A percentile compares a stretch with the other conserved stretches of the same genome.
These are phyloP conservation scores for Zygosaccharomyces sapae DNA, from an alignment of 1,139 yeast species.

Conservation along the genomic window DNA sequence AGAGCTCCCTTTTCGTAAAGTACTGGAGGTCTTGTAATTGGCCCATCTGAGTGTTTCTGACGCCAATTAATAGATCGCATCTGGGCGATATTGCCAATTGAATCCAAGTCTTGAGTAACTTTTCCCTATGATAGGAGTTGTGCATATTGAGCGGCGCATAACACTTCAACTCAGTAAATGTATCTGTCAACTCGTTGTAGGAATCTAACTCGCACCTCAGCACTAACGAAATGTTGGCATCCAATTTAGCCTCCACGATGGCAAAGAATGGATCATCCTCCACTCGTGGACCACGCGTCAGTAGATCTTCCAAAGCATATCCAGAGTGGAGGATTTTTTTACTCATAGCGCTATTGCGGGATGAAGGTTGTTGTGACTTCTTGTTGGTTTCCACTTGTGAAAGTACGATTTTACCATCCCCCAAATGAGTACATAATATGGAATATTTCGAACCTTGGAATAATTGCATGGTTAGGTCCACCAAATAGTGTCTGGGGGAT, in stretches of 20 bases:
- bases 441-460: conserved; percentile 20
- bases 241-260: conserved; percentile 25
- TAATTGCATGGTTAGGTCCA: conserved; percentile 27
- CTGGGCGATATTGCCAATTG: conserved; percentile 31
- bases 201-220: conserved; percentile 36
- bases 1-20: conserved; percentile 22
- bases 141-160: conserved; percentile 25
- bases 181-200: conserved; percentile 19
- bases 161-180: conserved; percentile 34
- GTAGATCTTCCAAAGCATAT: conserved; percentile 31
- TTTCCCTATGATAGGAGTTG: conserved; percentile 28
- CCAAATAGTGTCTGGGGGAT: conserved; percentile 33
- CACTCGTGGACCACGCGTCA: conserved; percentile 6
- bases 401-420: conserved; percentile 21
- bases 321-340: conserved; percentile 31
- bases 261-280: conserved; percentile 21
- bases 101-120: conserved; percentile 34
- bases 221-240: conserved; percentile 21
- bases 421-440: conserved; percentile 19
- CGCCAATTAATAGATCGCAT: conserved; percentile 32
- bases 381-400: conserved; percentile 16
- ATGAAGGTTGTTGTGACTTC: conserved; percentile 9
- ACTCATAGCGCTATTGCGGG: conserved; percentile 12
- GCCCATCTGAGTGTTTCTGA: conserved; percentile 27
- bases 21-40: conserved; percentile 24